Conservation (phyloP, 176 grass and related monocot genomes). For the Pontederia paniculata region DNA sequence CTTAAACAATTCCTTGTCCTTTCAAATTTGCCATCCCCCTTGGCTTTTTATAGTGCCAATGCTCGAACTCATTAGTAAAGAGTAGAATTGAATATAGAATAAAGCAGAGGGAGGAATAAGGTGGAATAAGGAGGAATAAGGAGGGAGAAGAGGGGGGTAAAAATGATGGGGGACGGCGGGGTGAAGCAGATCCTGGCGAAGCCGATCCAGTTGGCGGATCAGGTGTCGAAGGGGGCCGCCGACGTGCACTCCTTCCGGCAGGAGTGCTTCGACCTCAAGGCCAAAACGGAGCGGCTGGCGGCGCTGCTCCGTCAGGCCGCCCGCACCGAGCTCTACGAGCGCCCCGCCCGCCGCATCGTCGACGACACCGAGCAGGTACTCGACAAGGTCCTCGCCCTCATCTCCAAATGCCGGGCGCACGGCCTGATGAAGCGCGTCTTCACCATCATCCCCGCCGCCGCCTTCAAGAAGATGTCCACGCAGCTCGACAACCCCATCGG, state of each 20-base stretch:
- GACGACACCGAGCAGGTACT: conserved; percentile 67
- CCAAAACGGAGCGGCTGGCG: conserved; percentile 59
- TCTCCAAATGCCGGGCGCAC: conserved; percentile 4
- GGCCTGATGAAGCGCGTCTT: neutral
- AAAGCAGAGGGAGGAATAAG: neutral
- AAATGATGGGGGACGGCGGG: conserved; percentile 49
- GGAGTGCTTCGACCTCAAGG: conserved; percentile 72
- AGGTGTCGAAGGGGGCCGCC: conserved; percentile 75
- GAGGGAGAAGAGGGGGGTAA: neutral
- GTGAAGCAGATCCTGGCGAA: conserved; percentile 61
- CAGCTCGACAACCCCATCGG: conserved; percentile 20
- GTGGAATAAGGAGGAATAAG: neutral
- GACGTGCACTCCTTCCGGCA: conserved; percentile 43
- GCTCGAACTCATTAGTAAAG: no score
- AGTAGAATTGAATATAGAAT: no score
- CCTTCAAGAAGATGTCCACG: conserved; percentile 17
- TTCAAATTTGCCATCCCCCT: no score
- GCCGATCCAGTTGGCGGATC: conserved; percentile 90
- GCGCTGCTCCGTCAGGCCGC: conserved; percentile 77
- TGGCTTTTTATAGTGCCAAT: no score
- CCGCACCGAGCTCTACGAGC: conserved; percentile 79
- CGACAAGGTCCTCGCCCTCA: conserved; percentile 21
- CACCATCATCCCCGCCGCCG: conserved; percentile 3
- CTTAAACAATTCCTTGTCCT: no score
- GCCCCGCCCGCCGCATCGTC: conserved; percentile 77